Evolutionary conservation across 1,284 basidiomycete species (phyloP), one percentile per base, ranked within the genome.

Genomic region (Ceraceosorus guamensis): DNA sequence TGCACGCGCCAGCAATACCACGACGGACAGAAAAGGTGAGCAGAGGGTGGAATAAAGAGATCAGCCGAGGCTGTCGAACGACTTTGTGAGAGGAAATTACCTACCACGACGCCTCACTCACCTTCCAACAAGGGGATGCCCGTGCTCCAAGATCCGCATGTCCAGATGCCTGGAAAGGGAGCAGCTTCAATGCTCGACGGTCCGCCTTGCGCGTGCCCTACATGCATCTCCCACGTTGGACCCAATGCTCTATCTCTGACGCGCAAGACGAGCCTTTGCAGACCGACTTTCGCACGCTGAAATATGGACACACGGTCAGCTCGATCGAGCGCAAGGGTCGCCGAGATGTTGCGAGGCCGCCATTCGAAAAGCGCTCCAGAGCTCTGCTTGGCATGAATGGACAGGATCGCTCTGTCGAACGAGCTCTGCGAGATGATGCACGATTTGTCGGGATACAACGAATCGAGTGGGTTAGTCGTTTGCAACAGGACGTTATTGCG

Each of bases 391-490:
- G 52, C 55, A 2, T 24, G 13, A 7, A 57, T 16, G 0, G 59
- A 57, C 14, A 71, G 61, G 6, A 75, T 62, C 5, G 65, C 70
- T 2, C 72, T 53, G 45, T 69, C 60, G 50, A 75, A 75, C 0
- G 51, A 48, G 35, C 65, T 63, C 1, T 44, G 10, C 18, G 61
- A 60, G 10, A 75, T 51, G 8, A 64, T 50, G 5, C 16, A 44
- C 5, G 54, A 37, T 2, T 57, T 46, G 3, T 34, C 24, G 1
- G 72, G 72, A 1, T 51, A 14, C 5, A 69, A 55, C 2, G 37
- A 18, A 0, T 58, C 33, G 7, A 65, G 56, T 5, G 72, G 70
- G 48, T 75, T 75, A 3, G 72, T 75, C 10, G 72, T 72, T 43
- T 75, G 72, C 56, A 73, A 59, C 8, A 75, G 32, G 6, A 61